Conservation (phyloP, 2,329 filamentous ascomycete species). For the Talaromyces sp. region DNA sequence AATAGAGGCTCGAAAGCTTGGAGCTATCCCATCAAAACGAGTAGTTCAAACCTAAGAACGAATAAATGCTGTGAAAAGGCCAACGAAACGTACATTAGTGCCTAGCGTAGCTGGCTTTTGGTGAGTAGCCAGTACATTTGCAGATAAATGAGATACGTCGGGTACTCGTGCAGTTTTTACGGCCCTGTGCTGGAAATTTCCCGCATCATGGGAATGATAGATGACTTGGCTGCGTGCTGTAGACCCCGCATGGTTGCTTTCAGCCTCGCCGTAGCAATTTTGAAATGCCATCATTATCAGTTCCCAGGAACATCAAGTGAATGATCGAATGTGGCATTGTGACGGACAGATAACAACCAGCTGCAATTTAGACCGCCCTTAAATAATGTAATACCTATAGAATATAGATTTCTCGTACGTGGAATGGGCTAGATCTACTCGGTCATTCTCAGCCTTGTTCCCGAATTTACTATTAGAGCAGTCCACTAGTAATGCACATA, state of each 20-base stretch:
- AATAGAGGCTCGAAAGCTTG: background rate
- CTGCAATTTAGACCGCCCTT: too few species aligned
- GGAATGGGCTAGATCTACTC: background rate
- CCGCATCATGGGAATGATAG: background rate
- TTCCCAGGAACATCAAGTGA: too few species aligned
- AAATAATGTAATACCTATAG: too few species aligned
- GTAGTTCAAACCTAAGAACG: background rate
- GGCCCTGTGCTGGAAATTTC: background rate
- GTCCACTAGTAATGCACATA: background rate
- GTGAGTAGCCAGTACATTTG: background rate
- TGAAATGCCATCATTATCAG: background rate
- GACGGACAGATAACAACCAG: background rate
- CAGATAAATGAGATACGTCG: background rate
- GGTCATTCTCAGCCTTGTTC: background rate
- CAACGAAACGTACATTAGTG: background rate
- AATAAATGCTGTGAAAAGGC: background rate
- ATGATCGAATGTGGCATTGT: too few species aligned
- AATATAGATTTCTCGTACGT: too few species aligned
- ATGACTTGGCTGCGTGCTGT: background rate
- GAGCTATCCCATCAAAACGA: background rate
- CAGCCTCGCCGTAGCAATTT: background rate
- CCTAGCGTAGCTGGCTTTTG: background rate
- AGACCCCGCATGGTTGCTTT: background rate
- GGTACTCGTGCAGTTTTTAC: background rate
- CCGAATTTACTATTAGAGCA: background rate